Evolutionary conservation across 805 yeast species (phyloP), one percentile per base, ranked within the genome.

Genomic region (Candida tallmaniae): DNA sequence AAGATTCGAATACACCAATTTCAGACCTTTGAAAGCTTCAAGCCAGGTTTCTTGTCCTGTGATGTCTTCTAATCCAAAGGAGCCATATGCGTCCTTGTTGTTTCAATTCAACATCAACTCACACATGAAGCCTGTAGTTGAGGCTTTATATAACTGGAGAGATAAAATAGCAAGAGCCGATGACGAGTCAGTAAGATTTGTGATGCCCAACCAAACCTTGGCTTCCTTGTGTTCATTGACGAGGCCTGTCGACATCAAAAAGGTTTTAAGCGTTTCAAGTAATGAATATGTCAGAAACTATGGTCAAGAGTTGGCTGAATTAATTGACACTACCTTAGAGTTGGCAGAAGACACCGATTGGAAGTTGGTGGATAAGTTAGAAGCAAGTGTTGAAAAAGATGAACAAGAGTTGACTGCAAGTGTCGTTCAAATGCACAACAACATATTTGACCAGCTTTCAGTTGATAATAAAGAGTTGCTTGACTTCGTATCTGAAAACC

Each of bases 181-280:
- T 30, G 98, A 93, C 55, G 98, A 93, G 59, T 83, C 95, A 2
- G 76, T 82, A 2, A 67, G 94, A 40, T 90, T 66, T 48, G 68
- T 93, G 11, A 81, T 89, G 90, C 76, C 95, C 4, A 88, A 86
- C 50, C 93, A 82, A 47, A 55, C 81, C 10, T 52, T 93, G 24
- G 78, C 80, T 0, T 69, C 80, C 0, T 56, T 93, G 28, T 78
- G 78, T 4, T 60, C 71, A 4, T 46, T 70, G 23, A 59, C 68
- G 6, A 44, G 32, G 20, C 94, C 96, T 3, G 68, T 72, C 0
- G 80, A 76, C 36, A 58, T 76, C 0, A 60, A 68, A 4, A 79
- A 77, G 17, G 74, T 84, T 4, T 51, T 78, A 31, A 63, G 70
- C 21, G 66, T 61, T 17, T 68, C 65, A 35, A 67, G 57, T 38